Evolutionary conservation across 1,284 basidiomycete genomes (phyloP).

Genomic region (Polyporus tsugae): DNA sequence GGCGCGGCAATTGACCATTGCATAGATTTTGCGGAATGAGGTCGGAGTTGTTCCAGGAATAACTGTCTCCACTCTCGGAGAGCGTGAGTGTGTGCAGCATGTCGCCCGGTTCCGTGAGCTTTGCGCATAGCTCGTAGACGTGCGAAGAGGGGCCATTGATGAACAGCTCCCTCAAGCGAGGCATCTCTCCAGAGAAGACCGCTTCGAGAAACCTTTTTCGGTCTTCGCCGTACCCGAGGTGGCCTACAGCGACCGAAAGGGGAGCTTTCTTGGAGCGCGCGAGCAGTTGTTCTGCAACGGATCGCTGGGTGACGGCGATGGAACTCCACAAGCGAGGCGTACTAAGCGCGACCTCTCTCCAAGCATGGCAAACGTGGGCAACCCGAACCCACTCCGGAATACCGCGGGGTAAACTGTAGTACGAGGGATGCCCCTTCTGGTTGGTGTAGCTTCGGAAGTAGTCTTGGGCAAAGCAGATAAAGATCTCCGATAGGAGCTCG

Average conservation of each 20-base stretch:
- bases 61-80: neutral
- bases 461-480: constrained; percentile 13
- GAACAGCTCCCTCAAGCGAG: constrained; percentile 4
- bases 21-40: constrained; percentile 3
- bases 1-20: constrained; percentile 8
- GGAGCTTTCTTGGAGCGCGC: constrained; percentile 25
- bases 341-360: constrained; percentile 25
- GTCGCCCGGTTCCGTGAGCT: constrained; percentile 12
- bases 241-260: constrained; percentile 1
- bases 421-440: neutral
- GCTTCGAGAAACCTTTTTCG: constrained; percentile 9
- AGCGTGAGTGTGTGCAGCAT: constrained; percentile 15
- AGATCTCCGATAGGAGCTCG: constrained; percentile 27
- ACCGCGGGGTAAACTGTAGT: neutral
- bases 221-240: constrained; percentile 3
- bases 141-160: constrained; percentile 9
- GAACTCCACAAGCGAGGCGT: constrained; percentile 26
- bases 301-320: constrained; percentile 14
- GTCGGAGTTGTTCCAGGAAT: neutral
- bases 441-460: constrained; percentile 12
- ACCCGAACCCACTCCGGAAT: constrained; percentile 18
- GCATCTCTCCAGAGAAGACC: constrained; percentile 7
- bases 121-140: constrained; percentile 14
- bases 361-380: constrained; percentile 25
- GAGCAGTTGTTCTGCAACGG: constrained; percentile 14